Evolutionary conservation across 2,329 filamentous ascomycete species (phyloP).

Genomic region (Epichloe gansuensis): DNA sequence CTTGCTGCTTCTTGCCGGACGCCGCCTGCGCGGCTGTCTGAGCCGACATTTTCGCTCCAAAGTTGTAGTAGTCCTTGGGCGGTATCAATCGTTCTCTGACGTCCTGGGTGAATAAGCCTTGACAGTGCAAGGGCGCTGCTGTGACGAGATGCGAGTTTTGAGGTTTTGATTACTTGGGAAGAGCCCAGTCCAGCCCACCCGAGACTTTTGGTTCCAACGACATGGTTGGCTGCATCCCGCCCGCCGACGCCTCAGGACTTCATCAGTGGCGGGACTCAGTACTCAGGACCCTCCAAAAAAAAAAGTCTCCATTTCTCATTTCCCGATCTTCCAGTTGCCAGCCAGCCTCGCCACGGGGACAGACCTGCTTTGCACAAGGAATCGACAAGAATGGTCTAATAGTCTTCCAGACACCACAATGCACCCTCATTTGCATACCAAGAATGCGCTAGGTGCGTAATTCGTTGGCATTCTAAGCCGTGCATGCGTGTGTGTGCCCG

Average conservation of each 20-base stretch:
- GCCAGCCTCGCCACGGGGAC: background rate
- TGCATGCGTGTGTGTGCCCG: background rate
- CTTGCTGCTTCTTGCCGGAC: conserved; percentile 61
- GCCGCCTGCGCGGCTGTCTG: conserved; percentile 24
- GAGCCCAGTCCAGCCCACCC: background rate
- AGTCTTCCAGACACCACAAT: conserved; percentile 36
- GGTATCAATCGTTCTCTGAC: background rate
- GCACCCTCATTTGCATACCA: conserved; percentile 96
- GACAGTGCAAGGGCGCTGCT: background rate
- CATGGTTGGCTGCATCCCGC: background rate
- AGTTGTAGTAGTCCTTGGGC: no score
- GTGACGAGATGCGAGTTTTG: background rate
- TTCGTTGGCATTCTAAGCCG: background rate
- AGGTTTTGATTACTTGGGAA: background rate
- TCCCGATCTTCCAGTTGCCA: background rate
- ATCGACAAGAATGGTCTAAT: background rate
- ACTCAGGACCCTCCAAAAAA: background rate
- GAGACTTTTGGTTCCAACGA: background rate
- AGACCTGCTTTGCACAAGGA: background rate
- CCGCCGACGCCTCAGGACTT: background rate
- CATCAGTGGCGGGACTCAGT: no score
- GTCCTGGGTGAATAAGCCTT: background rate
- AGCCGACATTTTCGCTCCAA: conserved; percentile 8
- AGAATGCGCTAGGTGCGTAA: conserved; percentile 67
- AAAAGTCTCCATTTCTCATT: background rate